Conservation (phyloP, 345 rosid genomes). For the Eucalyptus rudis region DNA sequence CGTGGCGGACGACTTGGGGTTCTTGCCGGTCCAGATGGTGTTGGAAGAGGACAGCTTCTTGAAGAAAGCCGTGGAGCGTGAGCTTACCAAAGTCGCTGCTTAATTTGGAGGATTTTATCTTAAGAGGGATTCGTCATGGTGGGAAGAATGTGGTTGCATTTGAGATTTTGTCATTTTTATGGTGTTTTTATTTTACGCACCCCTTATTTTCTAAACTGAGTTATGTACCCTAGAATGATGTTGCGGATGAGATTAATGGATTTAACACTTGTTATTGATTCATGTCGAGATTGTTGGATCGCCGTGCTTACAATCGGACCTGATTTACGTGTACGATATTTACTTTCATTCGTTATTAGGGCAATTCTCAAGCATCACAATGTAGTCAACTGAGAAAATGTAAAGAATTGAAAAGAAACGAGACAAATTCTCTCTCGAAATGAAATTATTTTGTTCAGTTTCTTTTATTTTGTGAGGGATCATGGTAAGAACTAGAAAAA, state of each 20-base stretch:
- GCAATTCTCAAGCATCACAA: neutral
- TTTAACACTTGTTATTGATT: neutral
- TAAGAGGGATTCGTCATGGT: neutral
- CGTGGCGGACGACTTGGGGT: conserved; percentile 5
- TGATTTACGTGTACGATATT: neutral
- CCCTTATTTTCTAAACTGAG: neutral
- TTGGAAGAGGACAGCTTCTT: conserved; percentile 33
- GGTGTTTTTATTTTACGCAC: neutral
- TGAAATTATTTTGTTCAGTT: neutral
- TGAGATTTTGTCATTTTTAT: neutral
- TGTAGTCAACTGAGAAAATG: neutral
- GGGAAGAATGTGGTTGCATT: neutral
- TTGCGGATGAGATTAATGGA: neutral
- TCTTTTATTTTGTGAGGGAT: neutral
- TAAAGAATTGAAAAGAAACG: neutral
- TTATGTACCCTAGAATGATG: neutral
- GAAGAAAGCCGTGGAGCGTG: conserved; percentile 31
- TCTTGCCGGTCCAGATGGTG: conserved; percentile 35
- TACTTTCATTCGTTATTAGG: neutral
- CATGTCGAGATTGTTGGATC: neutral
- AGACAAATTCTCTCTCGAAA: neutral
- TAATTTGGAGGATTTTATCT: neutral
- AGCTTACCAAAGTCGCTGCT: neutral
- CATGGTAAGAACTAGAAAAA: neutral
- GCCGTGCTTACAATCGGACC: neutral